Conservation (phyloP, 257 asterid genomes). For the Nyctanthes arbortristis region DNA sequence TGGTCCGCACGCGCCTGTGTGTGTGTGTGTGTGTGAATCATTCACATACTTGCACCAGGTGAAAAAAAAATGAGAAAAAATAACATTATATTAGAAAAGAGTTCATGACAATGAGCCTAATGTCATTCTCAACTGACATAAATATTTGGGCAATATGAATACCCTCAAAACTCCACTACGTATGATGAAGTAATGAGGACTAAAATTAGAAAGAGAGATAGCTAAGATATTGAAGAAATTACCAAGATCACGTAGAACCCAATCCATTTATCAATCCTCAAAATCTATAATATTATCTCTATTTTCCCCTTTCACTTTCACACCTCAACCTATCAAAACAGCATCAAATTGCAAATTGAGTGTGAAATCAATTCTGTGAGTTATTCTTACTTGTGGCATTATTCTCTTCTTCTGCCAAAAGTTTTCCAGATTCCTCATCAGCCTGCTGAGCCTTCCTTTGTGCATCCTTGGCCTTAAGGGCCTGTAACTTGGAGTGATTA, state of each 20-base stretch:
- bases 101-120: neutral
- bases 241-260: neutral
- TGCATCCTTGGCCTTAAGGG: neutral
- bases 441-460: neutral
- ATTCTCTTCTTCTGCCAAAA: slow-evolving; percentile 5
- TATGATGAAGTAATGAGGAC: neutral
- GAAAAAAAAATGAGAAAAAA: neutral
- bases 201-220: slow-evolving; percentile 1
- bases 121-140: slow-evolving; percentile 6
- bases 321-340: neutral
- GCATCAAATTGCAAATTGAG: neutral
- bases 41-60: neutral
- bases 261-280: neutral
- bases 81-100: neutral
- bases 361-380: neutral
- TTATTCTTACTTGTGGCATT: neutral
- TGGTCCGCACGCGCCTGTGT: too few species aligned
- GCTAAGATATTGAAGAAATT: neutral
- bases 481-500: slow-evolving; percentile 4
- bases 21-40: too few species aligned
- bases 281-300: neutral
- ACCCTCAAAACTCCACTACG: neutral
- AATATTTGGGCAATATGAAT: neutral
- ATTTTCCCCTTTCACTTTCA: neutral
- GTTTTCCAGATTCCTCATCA: slow-evolving; percentile 5